phyloP scores from a whole-genome alignment of 2,329 filamentous ascomycete genomes.

The Paecilomyces dactylethromorphus region DNA sequence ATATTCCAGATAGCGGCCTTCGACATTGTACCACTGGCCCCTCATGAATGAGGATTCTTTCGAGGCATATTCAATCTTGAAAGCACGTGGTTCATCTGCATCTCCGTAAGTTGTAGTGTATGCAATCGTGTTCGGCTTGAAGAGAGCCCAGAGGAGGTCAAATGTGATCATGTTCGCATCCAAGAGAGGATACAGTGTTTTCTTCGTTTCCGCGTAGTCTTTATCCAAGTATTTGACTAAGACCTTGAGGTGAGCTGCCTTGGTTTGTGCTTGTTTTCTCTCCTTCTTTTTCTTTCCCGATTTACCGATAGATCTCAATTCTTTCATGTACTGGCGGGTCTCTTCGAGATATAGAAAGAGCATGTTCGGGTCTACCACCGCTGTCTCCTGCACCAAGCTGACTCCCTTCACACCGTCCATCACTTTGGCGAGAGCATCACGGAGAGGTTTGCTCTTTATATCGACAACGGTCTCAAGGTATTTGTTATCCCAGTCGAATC shows the following conservation, averaged over 20 bases:
- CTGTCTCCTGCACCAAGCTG: slow-evolving; percentile 72
- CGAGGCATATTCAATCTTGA: slow-evolving; percentile 71
- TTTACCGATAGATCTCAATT: slow-evolving; percentile 58
- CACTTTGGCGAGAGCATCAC: slow-evolving; percentile 62
- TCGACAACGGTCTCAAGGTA: slow-evolving; percentile 70
- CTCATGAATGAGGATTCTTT: slow-evolving; percentile 64
- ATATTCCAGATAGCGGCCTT: slow-evolving; percentile 73
- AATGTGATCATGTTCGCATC: slow-evolving; percentile 81
- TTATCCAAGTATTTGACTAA: slow-evolving; percentile 71
- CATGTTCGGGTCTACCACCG: slow-evolving; percentile 65
- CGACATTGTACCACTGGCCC: slow-evolving; percentile 69
- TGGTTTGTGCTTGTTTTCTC: slow-evolving; percentile 28
- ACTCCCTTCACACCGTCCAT: slow-evolving; percentile 73
- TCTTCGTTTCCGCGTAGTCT: slow-evolving; percentile 72
- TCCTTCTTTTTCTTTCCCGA: slow-evolving; percentile 46
- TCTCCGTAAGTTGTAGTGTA: slow-evolving; percentile 73
- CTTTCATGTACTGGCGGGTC: slow-evolving; percentile 57
- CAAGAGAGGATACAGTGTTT: slow-evolving; percentile 72
- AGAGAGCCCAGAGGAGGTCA: slow-evolving; percentile 80
- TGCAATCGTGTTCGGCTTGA: slow-evolving; percentile 77
- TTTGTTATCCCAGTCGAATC: slow-evolving; percentile 79
- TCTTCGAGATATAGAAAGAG: slow-evolving; percentile 74
- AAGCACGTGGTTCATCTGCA: slow-evolving; percentile 68
- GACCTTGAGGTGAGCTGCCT: slow-evolving; percentile 54
- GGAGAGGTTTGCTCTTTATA: slow-evolving; percentile 75